phyloP scores from a whole-genome alignment of 768 basidiomycete genomes.

The Exsudoporus frostii region DNA sequence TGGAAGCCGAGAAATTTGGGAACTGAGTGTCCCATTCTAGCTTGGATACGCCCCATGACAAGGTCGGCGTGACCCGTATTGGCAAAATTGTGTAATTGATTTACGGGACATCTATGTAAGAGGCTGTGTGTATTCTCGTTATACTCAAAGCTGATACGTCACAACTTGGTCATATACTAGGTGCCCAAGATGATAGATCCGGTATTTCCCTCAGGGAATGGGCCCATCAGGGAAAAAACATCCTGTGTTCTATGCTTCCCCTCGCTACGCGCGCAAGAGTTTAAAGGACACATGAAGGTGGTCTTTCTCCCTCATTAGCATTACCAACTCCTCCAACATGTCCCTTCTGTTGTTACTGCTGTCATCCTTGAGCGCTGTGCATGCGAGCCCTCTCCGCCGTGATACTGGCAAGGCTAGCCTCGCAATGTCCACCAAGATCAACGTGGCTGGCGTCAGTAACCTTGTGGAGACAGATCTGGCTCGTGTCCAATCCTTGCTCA shows the following conservation, averaged over 20 bases:
- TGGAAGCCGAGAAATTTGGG: background rate
- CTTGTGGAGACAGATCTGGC: conserved; percentile 18
- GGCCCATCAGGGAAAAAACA: background rate
- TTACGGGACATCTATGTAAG: background rate
- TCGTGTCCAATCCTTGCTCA: conserved; percentile 10
- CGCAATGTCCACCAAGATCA: conserved; percentile 11
- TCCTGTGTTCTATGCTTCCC: background rate
- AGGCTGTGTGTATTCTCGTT: background rate
- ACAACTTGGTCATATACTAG: background rate
- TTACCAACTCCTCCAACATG: background rate
- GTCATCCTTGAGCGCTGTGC: background rate
- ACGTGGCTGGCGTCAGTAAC: conserved; percentile 5
- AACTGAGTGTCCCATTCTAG: background rate
- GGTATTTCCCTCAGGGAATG: too few relatives aligned
- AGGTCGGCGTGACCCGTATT: background rate
- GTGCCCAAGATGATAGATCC: background rate
- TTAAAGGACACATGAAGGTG: background rate
- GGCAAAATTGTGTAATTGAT: background rate
- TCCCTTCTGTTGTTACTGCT: conserved; percentile 8
- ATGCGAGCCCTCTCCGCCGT: conserved; percentile 11
- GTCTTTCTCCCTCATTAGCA: background rate
- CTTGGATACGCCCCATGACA: background rate
- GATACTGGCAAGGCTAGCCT: conserved; percentile 14
- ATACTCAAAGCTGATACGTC: background rate
- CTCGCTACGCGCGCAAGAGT: background rate